phyloP scores from a whole-genome alignment of 192 early-diverging fungal species.

The Backusella macrospora region DNA sequence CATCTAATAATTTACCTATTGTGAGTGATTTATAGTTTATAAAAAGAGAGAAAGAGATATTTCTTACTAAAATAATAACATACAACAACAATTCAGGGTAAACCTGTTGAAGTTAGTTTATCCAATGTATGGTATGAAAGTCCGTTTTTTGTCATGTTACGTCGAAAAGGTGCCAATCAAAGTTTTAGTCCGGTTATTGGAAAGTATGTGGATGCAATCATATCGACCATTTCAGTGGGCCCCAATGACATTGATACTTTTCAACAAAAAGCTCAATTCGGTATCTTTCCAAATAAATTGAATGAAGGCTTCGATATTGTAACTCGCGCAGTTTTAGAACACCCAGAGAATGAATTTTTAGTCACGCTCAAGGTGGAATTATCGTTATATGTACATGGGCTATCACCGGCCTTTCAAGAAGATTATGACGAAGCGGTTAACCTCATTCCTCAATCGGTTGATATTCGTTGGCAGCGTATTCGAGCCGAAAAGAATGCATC shows the following conservation, averaged over 20 bases:
- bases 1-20: neutral
- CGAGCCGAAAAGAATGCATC: neutral
- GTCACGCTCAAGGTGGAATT: constrained; percentile 11
- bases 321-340: neutral
- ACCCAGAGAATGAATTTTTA: constrained; percentile 15
- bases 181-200: neutral
- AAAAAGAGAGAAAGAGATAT: neutral
- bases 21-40: neutral
- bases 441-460: constrained; percentile 4
- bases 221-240: neutral
- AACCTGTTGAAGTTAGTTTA: neutral
- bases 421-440: neutral
- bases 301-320: neutral
- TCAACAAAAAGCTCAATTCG: too few species aligned
- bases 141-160: constrained; percentile 4
- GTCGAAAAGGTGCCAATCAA: neutral
- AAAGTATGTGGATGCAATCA: neutral
- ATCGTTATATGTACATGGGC: constrained; percentile 19
- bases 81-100: neutral
- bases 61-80: neutral
- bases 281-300: neutral
- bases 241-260: neutral
- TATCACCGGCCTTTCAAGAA: neutral
- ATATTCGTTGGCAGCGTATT: constrained; percentile 24
- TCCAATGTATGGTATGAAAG: neutral